Evolutionary conservation across 2,329 filamentous ascomycete genomes (phyloP), one percentile per base, ranked within the genome.

Genomic region (Talaromyces piceae): DNA sequence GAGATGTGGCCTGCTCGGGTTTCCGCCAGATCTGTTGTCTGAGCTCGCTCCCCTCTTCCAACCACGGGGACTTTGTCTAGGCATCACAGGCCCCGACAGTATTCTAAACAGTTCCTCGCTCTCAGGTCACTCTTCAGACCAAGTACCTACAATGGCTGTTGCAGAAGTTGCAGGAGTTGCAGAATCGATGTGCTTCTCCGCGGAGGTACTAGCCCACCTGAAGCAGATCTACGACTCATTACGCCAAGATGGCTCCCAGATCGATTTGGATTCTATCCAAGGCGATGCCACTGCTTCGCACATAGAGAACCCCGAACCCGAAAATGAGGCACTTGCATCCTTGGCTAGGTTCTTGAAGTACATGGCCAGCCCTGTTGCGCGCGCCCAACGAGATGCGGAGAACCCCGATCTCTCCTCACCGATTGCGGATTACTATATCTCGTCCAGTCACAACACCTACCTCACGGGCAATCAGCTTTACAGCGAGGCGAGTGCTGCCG

Each of bases 401-500:
- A 61, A 70, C 56, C 75, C 80, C 52, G 84, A 90, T 62, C 65
- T 82, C 27, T 78, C 78, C 0, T 80, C 79, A 48, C 87, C 88
- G 3, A 77, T 95, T 52, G 88, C 86, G 44, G 89, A 94, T 65
- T 96, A 96, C 72, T 96, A 89, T 67, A 91, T 96, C 66, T 95
- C 86, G 56, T 94, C 88, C 58, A 95, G 89, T 63, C 91, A 96
- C 73, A 96, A 96, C 66, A 96, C 91, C 0, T 96, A 95, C 66
- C 75, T 95, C 39, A 84, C 84, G 2, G 91, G 91, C 2, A 90
- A 95, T 61, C 91, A 96, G 68, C 76, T 93, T 37, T 84, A 82
- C 54, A 89, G 88, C 44, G 81, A 82, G 54, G 86, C 87, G 54
- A 89, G 86, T 25, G 82, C 85, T 0, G 83, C 90, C 51, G 82